Base-by-base conservation (phyloP, 2,329 filamentous ascomycete genomes). In the Neonectria faginata region DNA sequence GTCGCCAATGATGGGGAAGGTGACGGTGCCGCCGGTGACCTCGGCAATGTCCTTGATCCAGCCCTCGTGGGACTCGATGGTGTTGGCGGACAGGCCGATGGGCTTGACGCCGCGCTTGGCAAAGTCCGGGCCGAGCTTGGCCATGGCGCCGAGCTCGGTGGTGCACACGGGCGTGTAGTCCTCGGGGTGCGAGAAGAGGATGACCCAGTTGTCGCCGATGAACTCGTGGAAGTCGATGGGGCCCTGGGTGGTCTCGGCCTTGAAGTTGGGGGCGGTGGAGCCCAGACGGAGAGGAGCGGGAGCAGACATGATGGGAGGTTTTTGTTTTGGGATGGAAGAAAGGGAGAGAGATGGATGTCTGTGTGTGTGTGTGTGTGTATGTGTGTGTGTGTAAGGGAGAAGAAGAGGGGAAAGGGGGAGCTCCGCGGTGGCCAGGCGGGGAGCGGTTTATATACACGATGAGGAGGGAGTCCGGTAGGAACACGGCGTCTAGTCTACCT, bases 91-190 rank as follows among this genome's bases (percentile, higher is more conserved):
- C 72, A 97, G 86, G 53, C 94, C 94, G 75, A 97, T 95, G 82
- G 97, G 89, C 88, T 97, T 97, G 75, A 95, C 92, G 69, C 89
- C 89, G 68, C 94, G 90, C 85, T 92, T 93, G 76, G 89, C 87
- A 82, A 97, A 97, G 81, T 97, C 93, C 74, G 89, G 88, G 84
- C 93, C 90, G 68, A 97, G 86, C 83, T 94, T 96, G 73, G 94
- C 92, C 75, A 97, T 97, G 65, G 94, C 94, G 68, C 94, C 94
- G 67, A 97, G 91, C 84, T 97, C 94, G 59, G 94, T 97, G 69
- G 94, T 97, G 87, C 94, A 97, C 65, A 97, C 94, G 59, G 94
- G 94, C 2, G 94, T 97, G 86, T 92, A 97, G 82, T 97, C 94
- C 80, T 91, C 91, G 3, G 92, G 92, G 83, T 95, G 92, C 33